Conservation (phyloP, 2,329 filamentous ascomycete genomes). For the Metarhizium brunneum region DNA sequence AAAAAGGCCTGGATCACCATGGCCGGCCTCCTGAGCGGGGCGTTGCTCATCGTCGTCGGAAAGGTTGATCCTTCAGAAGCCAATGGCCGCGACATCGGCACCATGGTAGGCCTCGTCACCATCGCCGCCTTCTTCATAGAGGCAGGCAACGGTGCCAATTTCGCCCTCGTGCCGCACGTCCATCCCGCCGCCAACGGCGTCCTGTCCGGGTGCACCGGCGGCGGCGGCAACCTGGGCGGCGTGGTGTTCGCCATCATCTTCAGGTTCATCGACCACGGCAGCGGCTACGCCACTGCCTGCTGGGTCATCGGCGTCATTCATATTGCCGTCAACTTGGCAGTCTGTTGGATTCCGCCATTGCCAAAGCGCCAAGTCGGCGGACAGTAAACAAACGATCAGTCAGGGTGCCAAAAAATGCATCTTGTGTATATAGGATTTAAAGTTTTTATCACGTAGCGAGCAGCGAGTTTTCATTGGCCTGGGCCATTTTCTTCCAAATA, state of each 20-base stretch:
- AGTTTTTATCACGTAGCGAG: too few relatives aligned
- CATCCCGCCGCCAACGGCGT: constrained; percentile 73
- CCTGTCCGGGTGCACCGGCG: constrained; percentile 70
- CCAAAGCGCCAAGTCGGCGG: constrained; percentile 35
- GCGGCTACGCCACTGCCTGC: constrained; percentile 33
- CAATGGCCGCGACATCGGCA: constrained; percentile 26
- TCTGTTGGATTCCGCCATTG: constrained; percentile 47
- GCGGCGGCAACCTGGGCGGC: constrained; percentile 74
- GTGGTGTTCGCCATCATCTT: constrained; percentile 79
- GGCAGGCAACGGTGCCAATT: constrained; percentile 78
- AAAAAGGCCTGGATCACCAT: constrained; percentile 36
- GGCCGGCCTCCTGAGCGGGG: constrained; percentile 53
- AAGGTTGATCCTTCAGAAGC: constrained; percentile 51
- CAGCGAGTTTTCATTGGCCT: too few relatives aligned
- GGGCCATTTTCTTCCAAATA: too few relatives aligned
- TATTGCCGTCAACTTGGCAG: constrained; percentile 57
- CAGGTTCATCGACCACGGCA: constrained; percentile 15
- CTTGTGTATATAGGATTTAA: too few relatives aligned
- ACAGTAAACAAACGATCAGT: constrained; percentile 6
- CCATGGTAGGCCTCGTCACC: constrained; percentile 69
- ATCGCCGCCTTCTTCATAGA: constrained; percentile 76
- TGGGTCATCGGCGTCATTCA: constrained; percentile 77
- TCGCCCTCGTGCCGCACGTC: constrained; percentile 78
- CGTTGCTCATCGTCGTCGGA: constrained; percentile 52
- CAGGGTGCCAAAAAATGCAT: too few relatives aligned